Conservation (phyloP, 768 basidiomycete species). For the Agrocybe praecox region DNA sequence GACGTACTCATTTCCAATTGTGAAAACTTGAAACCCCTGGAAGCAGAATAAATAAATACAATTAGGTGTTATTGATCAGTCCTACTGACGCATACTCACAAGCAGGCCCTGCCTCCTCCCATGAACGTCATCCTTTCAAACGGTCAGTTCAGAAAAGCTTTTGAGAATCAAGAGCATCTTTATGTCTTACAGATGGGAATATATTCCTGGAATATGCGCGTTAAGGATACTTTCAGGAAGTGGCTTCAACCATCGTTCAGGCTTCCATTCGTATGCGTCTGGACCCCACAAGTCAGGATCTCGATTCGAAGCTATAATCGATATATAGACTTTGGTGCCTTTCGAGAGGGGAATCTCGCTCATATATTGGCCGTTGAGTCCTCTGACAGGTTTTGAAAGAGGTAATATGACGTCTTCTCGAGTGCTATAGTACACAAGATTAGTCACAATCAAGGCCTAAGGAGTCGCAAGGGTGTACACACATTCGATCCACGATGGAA, state of each 20-base stretch:
- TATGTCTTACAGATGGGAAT: slow-evolving; percentile 27
- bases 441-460: no score
- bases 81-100: slow-evolving; percentile 31
- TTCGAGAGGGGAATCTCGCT: slow-evolving; percentile 41
- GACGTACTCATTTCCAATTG: slow-evolving; percentile 54
- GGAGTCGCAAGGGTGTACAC: no score
- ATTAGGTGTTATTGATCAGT: background rate
- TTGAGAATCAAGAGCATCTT: background rate
- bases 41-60: background rate
- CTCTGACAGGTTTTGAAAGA: slow-evolving; percentile 37
- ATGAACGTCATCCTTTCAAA: slow-evolving; percentile 37
- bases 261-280: slow-evolving; percentile 43
- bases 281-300: slow-evolving; percentile 40
- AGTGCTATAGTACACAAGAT: slow-evolving; percentile 8
- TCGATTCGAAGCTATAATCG: slow-evolving; percentile 36
- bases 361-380: slow-evolving; percentile 40
- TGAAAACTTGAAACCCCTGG: slow-evolving; percentile 57
- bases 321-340: slow-evolving; percentile 41
- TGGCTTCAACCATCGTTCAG: slow-evolving; percentile 40
- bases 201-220: slow-evolving; percentile 23
- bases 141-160: background rate
- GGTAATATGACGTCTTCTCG: slow-evolving; percentile 49
- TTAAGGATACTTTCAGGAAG: slow-evolving; percentile 17
- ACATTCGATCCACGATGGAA: background rate
- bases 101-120: slow-evolving; percentile 46